Base-by-base conservation (phyloP, 495 filamentous ascomycete genomes). In the Cercophora samala region DNA sequence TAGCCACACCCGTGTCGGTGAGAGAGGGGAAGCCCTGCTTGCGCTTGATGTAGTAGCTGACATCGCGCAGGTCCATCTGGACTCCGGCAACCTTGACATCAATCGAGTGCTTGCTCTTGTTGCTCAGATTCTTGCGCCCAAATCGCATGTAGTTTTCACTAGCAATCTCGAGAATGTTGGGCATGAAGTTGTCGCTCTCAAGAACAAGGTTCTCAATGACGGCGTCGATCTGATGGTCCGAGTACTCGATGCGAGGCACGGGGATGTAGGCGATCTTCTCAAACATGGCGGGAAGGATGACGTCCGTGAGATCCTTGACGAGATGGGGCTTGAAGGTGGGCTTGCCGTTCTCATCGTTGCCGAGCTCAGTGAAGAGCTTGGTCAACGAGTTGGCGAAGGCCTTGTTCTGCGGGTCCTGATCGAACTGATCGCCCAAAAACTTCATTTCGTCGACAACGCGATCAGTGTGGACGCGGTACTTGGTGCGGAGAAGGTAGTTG, bases 131-230 rank as follows among this genome's bases (percentile, higher is more conserved):
- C 89, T 95, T 97, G 71, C 95, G 92, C 23, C 95, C 96, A 86
- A 90, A 97, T 68, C 91, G 89, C 86, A 93, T 93, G 82, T 96
- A 96, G 81, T 97, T 97, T 79, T 99, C 94, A 74, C 86, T 91
- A 58, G 88, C 87, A 71, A 98, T 86, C 73, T 99, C 96, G 25
- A 97, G 79, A 2, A 96, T 88, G 76, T 99, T 99, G 52, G 95
- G 95, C 85, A 95, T 92, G 70, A 99, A 86, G 79, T 99, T 99
- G 80, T 98, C 95, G 66, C 92, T 92, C 80, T 99, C 95, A 69
- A 99, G 85, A 54, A 96, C 88, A 25, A 99, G 82, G 75, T 99
- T 99, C 81, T 99, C 95, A 53, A 99, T 83, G 18, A 98, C 82
- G 60, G 90, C 91, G 78, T 99, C 95, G 60, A 95, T 81, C 83